Evolutionary conservation across 352 stramenopile genomes (phyloP).

Genomic region (Plasmopara viticola): DNA sequence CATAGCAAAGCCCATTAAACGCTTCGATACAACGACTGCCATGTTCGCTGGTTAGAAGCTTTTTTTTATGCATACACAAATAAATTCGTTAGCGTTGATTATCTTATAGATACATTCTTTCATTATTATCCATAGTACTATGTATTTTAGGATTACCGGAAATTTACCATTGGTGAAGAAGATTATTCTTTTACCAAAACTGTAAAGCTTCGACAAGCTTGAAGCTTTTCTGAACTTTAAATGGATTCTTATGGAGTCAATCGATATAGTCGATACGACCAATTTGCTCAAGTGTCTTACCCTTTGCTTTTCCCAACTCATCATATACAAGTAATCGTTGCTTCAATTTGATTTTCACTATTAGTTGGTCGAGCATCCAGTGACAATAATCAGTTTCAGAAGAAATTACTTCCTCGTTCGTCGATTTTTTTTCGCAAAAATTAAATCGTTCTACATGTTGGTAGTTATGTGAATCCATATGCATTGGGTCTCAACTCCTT

Average conservation of each 20-base stretch:
- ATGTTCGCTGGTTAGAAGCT: not conserved
- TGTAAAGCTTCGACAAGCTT: not conserved
- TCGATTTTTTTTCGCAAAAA: not conserved
- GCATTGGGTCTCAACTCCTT: not conserved
- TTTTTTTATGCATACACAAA: no score
- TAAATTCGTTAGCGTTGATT: not conserved
- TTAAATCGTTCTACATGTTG: not conserved
- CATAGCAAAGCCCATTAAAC: no score
- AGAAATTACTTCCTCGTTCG: slow-evolving; percentile 1
- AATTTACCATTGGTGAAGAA: no score
- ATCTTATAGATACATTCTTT: not conserved
- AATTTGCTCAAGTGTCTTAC: not conserved
- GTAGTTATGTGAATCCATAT: not conserved
- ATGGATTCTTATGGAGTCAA: not conserved
- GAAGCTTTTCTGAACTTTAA: not conserved
- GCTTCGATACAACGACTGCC: not conserved
- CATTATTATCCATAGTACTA: no score
- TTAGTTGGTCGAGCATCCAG: not conserved
- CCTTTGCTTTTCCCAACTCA: not conserved
- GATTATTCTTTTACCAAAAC: no score
- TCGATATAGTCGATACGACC: not conserved
- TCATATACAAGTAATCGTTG: not conserved
- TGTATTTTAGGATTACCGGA: no score
- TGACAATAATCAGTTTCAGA: not conserved
- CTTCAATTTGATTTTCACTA: not conserved